Evolutionary conservation across 2,329 filamentous ascomycete genomes (phyloP).

Genomic region (Beauveria asiatica): DNA sequence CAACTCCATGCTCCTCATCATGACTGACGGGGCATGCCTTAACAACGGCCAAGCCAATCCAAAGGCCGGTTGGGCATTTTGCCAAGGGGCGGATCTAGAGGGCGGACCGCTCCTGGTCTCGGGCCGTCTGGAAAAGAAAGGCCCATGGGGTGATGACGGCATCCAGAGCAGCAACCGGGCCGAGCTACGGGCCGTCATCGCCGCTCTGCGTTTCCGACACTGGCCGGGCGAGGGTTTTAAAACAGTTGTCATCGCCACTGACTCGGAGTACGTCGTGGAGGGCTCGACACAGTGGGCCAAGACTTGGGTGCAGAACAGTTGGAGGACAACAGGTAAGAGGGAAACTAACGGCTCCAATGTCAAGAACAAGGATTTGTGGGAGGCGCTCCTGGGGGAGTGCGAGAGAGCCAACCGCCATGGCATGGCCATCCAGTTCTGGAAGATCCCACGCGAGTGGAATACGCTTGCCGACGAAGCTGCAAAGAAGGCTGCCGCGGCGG

Average conservation of each 20-base stretch:
- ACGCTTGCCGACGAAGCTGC: slow-evolving; percentile 31
- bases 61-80: slow-evolving; percentile 33
- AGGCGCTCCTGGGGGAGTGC: slow-evolving; percentile 34
- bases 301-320: slow-evolving; percentile 36
- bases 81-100: slow-evolving; percentile 15
- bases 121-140: slow-evolving; percentile 33
- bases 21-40: slow-evolving; percentile 37
- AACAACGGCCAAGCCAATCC: slow-evolving; percentile 31
- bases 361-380: slow-evolving; percentile 46
- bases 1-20: slow-evolving; percentile 27
- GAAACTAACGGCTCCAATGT: slow-evolving; percentile 22
- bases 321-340: slow-evolving; percentile 25
- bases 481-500: slow-evolving; percentile 21
- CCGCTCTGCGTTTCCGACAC: slow-evolving; percentile 34
- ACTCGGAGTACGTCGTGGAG: slow-evolving; percentile 42
- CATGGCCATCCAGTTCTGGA: slow-evolving; percentile 37
- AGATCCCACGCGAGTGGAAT: slow-evolving; percentile 36
- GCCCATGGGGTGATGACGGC: slow-evolving; percentile 29
- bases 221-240: slow-evolving; percentile 35
- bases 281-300: slow-evolving; percentile 35
- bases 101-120: slow-evolving; percentile 14
- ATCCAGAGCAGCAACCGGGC: slow-evolving; percentile 44
- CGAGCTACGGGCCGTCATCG: slow-evolving; percentile 46
- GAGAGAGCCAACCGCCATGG: slow-evolving; percentile 22
- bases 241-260: slow-evolving; percentile 42